Percentiles rank a stretch among this genome's conserved stretches.
These are phyloP conservation scores for Pseudogymnoascus sp. DNA, from an alignment of 2,329 filamentous ascomycete genomes.

Conservation along the genomic window DNA sequence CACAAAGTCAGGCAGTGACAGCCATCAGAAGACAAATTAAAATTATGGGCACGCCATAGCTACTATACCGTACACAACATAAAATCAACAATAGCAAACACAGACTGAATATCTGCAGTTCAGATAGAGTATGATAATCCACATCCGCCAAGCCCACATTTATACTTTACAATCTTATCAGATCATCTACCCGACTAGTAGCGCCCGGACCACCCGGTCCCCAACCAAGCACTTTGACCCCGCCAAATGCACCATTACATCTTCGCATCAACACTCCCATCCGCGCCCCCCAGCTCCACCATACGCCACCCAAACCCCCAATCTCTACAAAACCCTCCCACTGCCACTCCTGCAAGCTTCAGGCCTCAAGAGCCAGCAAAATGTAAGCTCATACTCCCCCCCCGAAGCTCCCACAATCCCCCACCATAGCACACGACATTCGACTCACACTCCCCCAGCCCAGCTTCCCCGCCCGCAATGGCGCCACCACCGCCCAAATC, in stretches of 20 bases:
- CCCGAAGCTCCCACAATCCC: neutral
- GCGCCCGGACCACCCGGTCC: neutral
- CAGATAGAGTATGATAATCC: neutral
- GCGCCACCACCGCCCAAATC: constrained; percentile 11
- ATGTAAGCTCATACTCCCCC: neutral
- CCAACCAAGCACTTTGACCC: neutral
- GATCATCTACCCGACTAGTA: neutral
- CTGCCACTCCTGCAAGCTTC: neutral
- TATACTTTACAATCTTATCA: constrained; percentile 1
- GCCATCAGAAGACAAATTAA: neutral
- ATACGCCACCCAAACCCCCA: neutral
- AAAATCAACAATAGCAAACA: neutral
- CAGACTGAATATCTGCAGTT: neutral
- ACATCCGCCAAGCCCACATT: neutral
- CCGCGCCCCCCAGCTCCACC: neutral
- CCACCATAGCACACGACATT: neutral
- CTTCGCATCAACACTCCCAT: neutral
- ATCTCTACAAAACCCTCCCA: neutral
- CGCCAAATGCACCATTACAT: constrained; percentile 6
- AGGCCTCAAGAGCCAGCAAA: neutral
- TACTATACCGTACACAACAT: neutral
- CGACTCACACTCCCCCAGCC: neutral
- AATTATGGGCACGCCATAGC: neutral
- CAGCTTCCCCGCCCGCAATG: neutral
- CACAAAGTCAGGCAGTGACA: neutral